A percentile compares a stretch with the other conserved stretches of the same genome.
phyloP scores from a whole-genome alignment of 2,329 filamentous ascomycete genomes.

The Cladobotryum mycophilum region DNA sequence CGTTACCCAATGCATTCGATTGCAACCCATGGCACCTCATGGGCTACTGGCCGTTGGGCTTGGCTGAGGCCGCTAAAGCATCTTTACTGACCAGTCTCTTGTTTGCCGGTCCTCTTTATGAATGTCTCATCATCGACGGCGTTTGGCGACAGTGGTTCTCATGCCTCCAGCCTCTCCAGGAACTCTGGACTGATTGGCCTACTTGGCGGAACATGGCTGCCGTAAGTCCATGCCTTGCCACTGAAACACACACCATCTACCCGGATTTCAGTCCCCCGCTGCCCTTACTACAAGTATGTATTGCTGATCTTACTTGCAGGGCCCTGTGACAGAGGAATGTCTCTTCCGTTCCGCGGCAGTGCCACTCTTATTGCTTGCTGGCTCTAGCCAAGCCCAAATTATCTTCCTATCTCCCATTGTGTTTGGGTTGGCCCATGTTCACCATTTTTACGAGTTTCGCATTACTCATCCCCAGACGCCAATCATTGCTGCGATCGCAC shows the following conservation, averaged over 20 bases:
- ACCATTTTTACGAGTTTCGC: conserved; percentile 94
- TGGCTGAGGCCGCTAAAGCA: conserved; percentile 55
- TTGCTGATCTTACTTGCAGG: conserved; percentile 38
- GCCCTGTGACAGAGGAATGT: conserved; percentile 85
- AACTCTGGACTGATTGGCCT: conserved; percentile 65
- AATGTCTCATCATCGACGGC: conserved; percentile 66
- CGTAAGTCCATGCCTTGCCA: conserved; percentile 43
- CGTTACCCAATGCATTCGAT: conserved; percentile 32
- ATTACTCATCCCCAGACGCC: conserved; percentile 70
- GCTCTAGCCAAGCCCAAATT: conserved; percentile 49
- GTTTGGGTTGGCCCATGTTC: conserved; percentile 88
- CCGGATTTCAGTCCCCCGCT: not conserved
- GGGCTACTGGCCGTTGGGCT: conserved; percentile 72
- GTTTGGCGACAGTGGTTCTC: conserved; percentile 59
- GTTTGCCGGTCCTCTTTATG: conserved; percentile 80
- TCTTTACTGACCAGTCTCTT: conserved; percentile 70
- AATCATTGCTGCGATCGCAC: conserved; percentile 54
- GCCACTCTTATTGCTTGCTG: conserved; percentile 71
- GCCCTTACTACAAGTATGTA: not conserved
- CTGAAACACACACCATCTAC: not conserved
- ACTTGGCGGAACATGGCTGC: conserved; percentile 83
- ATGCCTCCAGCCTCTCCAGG: conserved; percentile 45
- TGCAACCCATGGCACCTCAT: conserved; percentile 55
- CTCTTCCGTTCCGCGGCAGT: conserved; percentile 86
- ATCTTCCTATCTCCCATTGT: conserved; percentile 80